Evolutionary conservation across 208 protist species (phyloP).

Genomic region (Zelonia costaricensis): DNA sequence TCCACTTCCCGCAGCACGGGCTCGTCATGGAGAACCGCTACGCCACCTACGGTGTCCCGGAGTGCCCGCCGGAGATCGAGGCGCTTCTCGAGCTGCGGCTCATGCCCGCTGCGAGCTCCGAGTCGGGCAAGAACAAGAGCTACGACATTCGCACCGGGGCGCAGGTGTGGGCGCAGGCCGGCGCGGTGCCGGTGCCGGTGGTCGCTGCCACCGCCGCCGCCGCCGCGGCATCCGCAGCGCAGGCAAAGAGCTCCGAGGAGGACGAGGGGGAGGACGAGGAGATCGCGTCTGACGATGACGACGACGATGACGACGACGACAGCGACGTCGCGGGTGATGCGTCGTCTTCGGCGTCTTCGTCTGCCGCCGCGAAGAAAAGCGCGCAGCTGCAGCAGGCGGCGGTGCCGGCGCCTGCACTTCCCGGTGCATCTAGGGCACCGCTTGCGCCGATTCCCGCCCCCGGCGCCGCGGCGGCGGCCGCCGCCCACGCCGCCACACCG

Average conservation of each 20-base stretch:
- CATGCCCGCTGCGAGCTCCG: slow-evolving; percentile 79
- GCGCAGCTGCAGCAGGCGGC: slow-evolving; percentile 1
- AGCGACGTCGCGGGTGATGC: neutral
- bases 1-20: slow-evolving; percentile 71
- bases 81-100: slow-evolving; percentile 67
- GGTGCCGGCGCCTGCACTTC: neutral
- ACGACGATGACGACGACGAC: no score
- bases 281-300: neutral
- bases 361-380: neutral
- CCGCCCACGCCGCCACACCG: slow-evolving; percentile 16
- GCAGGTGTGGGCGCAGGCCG: slow-evolving; percentile 42
- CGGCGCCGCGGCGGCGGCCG: slow-evolving; percentile 1
- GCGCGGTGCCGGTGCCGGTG: slow-evolving; percentile 7
- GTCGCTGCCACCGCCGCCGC: neutral
- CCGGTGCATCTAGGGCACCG: neutral
- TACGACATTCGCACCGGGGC: slow-evolving; percentile 87
- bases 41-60: slow-evolving; percentile 59
- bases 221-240: neutral
- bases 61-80: slow-evolving; percentile 79
- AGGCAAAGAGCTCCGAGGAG: neutral
- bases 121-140: slow-evolving; percentile 85
- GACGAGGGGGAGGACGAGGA: slow-evolving; percentile 1
- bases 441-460: neutral
- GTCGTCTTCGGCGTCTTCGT: slow-evolving; percentile 1
- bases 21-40: slow-evolving; percentile 72